Conservation (phyloP, 495 filamentous ascomycete species). For the Tetracladium marchalianum region DNA sequence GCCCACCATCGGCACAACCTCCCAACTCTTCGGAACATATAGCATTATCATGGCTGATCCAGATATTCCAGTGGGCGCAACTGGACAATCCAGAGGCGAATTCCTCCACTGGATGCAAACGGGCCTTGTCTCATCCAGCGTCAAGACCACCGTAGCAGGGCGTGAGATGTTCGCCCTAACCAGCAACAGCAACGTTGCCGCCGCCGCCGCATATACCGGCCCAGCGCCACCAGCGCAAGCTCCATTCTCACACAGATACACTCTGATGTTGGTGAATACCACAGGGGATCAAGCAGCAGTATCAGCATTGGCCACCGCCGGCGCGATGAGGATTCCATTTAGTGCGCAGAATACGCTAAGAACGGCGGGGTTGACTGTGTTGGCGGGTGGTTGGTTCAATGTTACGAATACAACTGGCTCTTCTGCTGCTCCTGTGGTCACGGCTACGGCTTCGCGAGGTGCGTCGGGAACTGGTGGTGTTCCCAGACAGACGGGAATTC, state of each 20-base stretch:
- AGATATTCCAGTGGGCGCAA: conserved; percentile 9
- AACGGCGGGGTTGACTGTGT: conserved; percentile 2
- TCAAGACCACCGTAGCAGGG: conserved; percentile 3
- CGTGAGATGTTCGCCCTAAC: conserved; percentile 5
- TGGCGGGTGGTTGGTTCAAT: conserved; percentile 14
- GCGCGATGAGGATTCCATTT: conserved; percentile 2
- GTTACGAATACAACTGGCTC: conserved; percentile 8
- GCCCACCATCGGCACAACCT: conserved; percentile 9
- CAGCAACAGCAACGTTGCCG: conserved; percentile 5
- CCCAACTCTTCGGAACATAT: conserved; percentile 9
- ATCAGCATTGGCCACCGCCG: background rate
- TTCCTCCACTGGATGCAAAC: conserved; percentile 18
- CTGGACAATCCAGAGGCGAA: conserved; percentile 2
- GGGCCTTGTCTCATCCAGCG: conserved; percentile 8
- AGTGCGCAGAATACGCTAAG: conserved; percentile 4
- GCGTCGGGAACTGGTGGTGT: background rate
- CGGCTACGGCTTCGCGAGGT: background rate
- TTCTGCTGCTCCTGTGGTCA: too few species aligned
- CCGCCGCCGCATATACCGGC: conserved; percentile 7
- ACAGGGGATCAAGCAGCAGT: conserved; percentile 4
- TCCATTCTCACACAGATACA: conserved; percentile 11
- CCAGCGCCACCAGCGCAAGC: conserved; percentile 9
- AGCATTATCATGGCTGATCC: conserved; percentile 17
- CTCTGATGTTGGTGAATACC: conserved; percentile 13
- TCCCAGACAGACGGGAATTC: too few species aligned